Conservation (phyloP, 148 eudicot genomes). For the Camellia lanceoleosa region DNA sequence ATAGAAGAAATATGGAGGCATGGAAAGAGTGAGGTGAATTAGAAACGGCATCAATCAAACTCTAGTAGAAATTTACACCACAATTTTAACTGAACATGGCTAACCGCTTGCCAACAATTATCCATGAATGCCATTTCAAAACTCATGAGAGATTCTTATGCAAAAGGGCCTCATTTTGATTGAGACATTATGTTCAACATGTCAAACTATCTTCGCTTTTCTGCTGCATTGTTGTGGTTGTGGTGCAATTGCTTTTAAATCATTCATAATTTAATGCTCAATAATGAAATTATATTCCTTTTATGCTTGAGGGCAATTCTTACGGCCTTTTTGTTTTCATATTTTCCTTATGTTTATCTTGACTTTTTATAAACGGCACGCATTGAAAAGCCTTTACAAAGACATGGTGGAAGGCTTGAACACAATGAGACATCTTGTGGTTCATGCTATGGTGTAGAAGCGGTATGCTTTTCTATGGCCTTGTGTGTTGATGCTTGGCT, state of each 20-base stretch:
- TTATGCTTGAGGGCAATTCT: not conserved
- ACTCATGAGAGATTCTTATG: not conserved
- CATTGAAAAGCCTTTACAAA: constrained; percentile 92
- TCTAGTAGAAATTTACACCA: not conserved
- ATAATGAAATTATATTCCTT: not conserved
- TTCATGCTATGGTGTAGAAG: no score
- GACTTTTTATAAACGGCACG: constrained; percentile 21
- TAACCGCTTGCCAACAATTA: not conserved
- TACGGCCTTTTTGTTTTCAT: not conserved
- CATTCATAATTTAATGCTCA: not conserved
- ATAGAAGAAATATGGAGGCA: no score
- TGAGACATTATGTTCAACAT: not conserved
- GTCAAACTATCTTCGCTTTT: not conserved
- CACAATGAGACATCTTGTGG: constrained; percentile 88
- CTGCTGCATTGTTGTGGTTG: not conserved
- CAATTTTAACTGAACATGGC: not conserved
- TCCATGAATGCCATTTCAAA: not conserved
- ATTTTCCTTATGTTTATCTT: not conserved
- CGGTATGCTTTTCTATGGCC: constrained; percentile 8
- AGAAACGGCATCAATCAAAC: not conserved
- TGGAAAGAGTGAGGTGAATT: not conserved
- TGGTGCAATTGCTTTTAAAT: not conserved
- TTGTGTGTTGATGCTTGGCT: not conserved
- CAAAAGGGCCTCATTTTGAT: not conserved
- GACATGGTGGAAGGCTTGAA: constrained; percentile 93